A percentile compares a stretch with the other conserved stretches of the same genome.
Conservation (phyloP, 768 basidiomycete genomes). For the Ephemerocybe angulata region DNA sequence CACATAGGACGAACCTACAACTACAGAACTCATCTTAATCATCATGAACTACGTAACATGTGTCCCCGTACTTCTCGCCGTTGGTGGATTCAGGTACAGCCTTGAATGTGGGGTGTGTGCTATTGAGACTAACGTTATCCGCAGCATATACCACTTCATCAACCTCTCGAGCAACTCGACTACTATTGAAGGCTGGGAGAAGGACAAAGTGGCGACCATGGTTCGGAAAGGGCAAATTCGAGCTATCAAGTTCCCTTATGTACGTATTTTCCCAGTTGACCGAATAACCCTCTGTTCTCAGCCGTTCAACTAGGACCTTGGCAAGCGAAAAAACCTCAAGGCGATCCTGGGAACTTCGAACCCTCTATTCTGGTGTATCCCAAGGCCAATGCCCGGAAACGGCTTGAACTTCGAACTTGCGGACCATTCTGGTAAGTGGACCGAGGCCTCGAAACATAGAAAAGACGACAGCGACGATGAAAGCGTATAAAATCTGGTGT, state of each 20-base stretch:
- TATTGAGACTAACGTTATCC: slow-evolving; percentile 1
- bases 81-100: slow-evolving; percentile 84
- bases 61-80: slow-evolving; percentile 79
- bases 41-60: slow-evolving; percentile 85
- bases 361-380: slow-evolving; percentile 82
- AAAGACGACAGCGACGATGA: background rate
- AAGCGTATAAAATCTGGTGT: no score
- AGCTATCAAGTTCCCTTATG: slow-evolving; percentile 92
- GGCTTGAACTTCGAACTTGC: slow-evolving; percentile 78
- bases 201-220: slow-evolving; percentile 87
- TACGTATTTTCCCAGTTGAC: slow-evolving; percentile 31
- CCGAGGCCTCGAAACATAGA: slow-evolving; percentile 32
- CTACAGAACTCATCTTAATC: slow-evolving; percentile 73
- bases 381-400: slow-evolving; percentile 58
- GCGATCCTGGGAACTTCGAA: slow-evolving; percentile 76
- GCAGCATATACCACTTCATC: slow-evolving; percentile 84
- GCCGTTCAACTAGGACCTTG: slow-evolving; percentile 61
- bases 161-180: slow-evolving; percentile 77
- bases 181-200: slow-evolving; percentile 98
- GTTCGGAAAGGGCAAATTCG: slow-evolving; percentile 81
- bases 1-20: slow-evolving; percentile 75
- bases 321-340: slow-evolving; percentile 64
- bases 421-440: slow-evolving; percentile 72
- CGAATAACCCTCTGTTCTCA: background rate
- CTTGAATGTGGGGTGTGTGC: background rate